Conservation (phyloP, 23 red algal genomes). For the Gracilaria vermiculophylla region DNA sequence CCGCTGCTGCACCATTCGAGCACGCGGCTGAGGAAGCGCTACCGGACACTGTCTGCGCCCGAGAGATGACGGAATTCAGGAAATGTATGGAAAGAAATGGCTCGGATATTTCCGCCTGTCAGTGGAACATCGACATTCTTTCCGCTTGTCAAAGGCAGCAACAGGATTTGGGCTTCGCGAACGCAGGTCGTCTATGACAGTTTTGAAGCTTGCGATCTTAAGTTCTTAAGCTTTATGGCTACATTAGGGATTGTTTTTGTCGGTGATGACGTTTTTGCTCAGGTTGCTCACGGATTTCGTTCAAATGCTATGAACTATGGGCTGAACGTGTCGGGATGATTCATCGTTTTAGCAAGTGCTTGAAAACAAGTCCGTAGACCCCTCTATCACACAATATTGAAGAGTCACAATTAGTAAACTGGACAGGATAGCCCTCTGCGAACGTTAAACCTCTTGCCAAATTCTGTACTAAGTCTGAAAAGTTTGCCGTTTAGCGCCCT, state of each 20-base stretch:
- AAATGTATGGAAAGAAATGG: conserved; percentile 65
- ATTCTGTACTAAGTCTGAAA: too few species aligned
- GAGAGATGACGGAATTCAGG: conserved; percentile 66
- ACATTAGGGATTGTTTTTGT: background rate
- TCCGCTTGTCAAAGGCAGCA: conserved; percentile 62
- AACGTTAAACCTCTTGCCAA: too few species aligned
- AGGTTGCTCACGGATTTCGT: too few species aligned
- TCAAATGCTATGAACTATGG: too few species aligned
- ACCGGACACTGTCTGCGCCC: conserved; percentile 49
- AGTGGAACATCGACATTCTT: conserved; percentile 70
- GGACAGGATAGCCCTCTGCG: too few species aligned
- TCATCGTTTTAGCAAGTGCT: too few species aligned
- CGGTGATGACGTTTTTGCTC: background rate
- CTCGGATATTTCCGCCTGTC: conserved; percentile 23
- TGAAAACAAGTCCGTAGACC: too few species aligned
- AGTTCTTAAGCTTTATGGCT: background rate
- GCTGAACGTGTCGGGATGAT: too few species aligned
- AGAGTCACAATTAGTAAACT: too few species aligned
- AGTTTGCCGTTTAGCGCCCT: too few species aligned
- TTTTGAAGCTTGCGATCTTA: too few species aligned
- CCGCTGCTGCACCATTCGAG: background rate
- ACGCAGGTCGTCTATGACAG: conserved; percentile 44
- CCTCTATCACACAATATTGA: too few species aligned
- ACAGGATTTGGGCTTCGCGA: conserved; percentile 46
- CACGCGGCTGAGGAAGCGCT: background rate